Evolutionary conservation across 2,329 filamentous ascomycete genomes (phyloP), one percentile per base, ranked within the genome.

Genomic region (Colletotrichum brevisporum): DNA sequence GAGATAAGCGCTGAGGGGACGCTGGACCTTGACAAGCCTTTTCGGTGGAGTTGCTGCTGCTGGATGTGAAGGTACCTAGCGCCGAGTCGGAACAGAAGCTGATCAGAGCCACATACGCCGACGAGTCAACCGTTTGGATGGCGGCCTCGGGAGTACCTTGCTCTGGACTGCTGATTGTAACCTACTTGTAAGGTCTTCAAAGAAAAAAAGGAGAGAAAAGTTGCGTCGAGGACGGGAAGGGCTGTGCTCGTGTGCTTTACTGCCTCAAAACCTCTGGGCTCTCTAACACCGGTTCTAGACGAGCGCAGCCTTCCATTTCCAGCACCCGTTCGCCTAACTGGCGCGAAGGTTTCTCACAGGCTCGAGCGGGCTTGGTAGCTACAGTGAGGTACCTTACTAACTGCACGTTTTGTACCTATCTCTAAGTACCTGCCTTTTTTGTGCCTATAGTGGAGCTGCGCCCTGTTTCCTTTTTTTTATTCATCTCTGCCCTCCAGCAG

Each of bases 1-100:
- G 12, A 69, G 67, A 69, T 69, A 69, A 69, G 67, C 66, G 50
- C 67, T 67, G 67, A 61, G 63, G 67, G 62, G 51, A 67, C 56
- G 61, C 61, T 68, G 36, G 60, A 68, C 60, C 64, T 57, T 54
- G 65, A 54, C 63, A 55, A 69, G 66, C 45, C 62, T 67, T 15
- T 16, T 24, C 27, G 31, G 62, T 66, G 55, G 54, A 69, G 56
- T 55, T 47, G 18, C 31, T 36, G 31, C 10, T 36, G 31, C 36
- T 56, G 21, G 45, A 39, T 51, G 50, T 55, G 15, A 57, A 67
- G 67, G 62, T 56, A 36, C 31, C 31, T 36, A 63, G 24, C 56
- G 54, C 57, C 51, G 36, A 21, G 57, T 62, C 27, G 54, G 21
- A n/a, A 57, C 39, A 55, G 24, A 13, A 59, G 54, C 61, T 69